Base-by-base conservation (phyloP, 257 asterid genomes). In the Ocimum tenuiflorum region DNA sequence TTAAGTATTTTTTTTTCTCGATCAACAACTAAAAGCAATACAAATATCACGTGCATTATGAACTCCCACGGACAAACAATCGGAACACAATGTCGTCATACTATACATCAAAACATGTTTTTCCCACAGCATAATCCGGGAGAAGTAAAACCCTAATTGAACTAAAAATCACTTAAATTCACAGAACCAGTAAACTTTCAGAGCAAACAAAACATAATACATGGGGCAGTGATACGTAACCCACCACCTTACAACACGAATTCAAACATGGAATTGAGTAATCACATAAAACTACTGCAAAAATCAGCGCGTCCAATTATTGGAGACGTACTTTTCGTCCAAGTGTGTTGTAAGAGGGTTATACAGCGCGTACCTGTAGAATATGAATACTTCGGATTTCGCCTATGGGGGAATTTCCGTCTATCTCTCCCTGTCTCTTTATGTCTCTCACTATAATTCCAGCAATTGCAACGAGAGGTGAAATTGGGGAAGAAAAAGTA, bases 121-220 rank as follows among this genome's bases (percentile, higher is more conserved):
- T 52, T 62, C 20, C 5, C 3, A 31, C 0, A 23, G 24, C 15
- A 10, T 47, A 58, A 43, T 38, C 14, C 50, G 49, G 38, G n/a
- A 35, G 18, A 45, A n/a, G 35, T 56, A 20, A 53, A 75, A 68
- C 79, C 84, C 81, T 75, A 73, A 15, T 36, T 19, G n/a, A n/a
- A n/a, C n/a, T n/a, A n/a, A 29, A 17, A 39, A 57, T 39, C 33
- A 43, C 33, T 43, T 4, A 63, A 1, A 73, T 46, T 58, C 36
- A 63, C 74, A 18, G 22, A 15, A 42, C 58, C 46, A 50, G 47
- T 27, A 15, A 64, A 50, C 65, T 41, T 36, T 43, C 71, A 27
- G 14, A 53, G 31, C 60, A 52, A 19, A 14, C 60, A 52, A 52
- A 57, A 14, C 59, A 47, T 17, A 12, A 17, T 49, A 19, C 51